Percentiles rank a stretch among this genome's conserved stretches.
Conservation (phyloP, 2,329 filamentous ascomycete species). For the Dactylellina drechsleri region DNA sequence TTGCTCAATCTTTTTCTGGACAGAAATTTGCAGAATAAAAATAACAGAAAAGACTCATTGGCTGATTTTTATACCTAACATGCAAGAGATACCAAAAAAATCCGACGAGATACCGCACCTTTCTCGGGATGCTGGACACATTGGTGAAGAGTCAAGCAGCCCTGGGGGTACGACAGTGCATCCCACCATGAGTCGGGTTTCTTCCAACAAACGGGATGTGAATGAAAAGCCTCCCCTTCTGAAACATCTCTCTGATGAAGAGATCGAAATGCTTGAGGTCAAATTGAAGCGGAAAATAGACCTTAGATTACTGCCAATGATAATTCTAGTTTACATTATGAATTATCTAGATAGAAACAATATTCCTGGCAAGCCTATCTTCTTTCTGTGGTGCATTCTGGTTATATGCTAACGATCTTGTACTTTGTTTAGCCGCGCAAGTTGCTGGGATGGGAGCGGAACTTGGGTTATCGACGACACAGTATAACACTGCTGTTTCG, state of each 20-base stretch:
- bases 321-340: conserved; percentile 80
- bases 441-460: conserved; percentile 67
- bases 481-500: conserved; percentile 64
- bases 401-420: neutral
- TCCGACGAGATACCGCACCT: conserved; percentile 62
- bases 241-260: conserved; percentile 65
- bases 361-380: conserved; percentile 63
- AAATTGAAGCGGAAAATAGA: conserved; percentile 77
- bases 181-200: conserved; percentile 17
- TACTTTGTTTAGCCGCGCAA: conserved; percentile 61
- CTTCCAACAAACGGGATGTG: conserved; percentile 13
- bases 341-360: conserved; percentile 76
- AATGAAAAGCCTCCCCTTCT: conserved; percentile 60
- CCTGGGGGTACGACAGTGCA: conserved; percentile 14
- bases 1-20: too few relatives aligned
- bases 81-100: conserved; percentile 20
- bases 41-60: too few relatives aligned
- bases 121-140: conserved; percentile 85
- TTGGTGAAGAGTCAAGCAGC: conserved; percentile 60
- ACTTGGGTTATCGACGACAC: conserved; percentile 62
- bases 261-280: conserved; percentile 68
- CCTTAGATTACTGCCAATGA: conserved; percentile 72
- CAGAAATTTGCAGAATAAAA: too few relatives aligned
- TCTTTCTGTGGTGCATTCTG: neutral
- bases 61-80: conserved; percentile 3